Evolutionary conservation across 2,329 filamentous ascomycete genomes (phyloP).

Genomic region (Xylaria sp.): DNA sequence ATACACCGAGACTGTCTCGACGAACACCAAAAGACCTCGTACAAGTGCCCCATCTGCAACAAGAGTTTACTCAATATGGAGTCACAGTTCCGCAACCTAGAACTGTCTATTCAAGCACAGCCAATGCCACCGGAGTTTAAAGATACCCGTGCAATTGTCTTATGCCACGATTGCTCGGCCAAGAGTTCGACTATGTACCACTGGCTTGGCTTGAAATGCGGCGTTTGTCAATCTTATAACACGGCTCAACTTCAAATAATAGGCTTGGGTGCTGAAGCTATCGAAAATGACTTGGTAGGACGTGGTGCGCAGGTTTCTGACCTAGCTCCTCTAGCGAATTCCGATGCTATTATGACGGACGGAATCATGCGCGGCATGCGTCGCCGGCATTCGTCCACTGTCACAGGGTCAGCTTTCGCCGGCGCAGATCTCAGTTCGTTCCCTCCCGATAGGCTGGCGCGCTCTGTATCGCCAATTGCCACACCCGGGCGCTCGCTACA

Average conservation of each 20-base stretch:
- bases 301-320: slow-evolving; percentile 39
- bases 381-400: slow-evolving; percentile 50
- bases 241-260: slow-evolving; percentile 72
- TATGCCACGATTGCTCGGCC: slow-evolving; percentile 94
- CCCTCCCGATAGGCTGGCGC: slow-evolving; percentile 55
- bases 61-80: slow-evolving; percentile 99
- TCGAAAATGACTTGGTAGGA: slow-evolving; percentile 37
- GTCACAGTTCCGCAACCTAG: slow-evolving; percentile 88
- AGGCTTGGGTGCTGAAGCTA: slow-evolving; percentile 51
- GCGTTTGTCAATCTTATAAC: slow-evolving; percentile 75
- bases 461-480: slow-evolving; percentile 57
- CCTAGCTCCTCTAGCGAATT: slow-evolving; percentile 29
- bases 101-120: slow-evolving; percentile 85
- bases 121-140: slow-evolving; percentile 90
- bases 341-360: slow-evolving; percentile 33
- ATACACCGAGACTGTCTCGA: slow-evolving; percentile 92
- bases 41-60: slow-evolving; percentile 96
- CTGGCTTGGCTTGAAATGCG: slow-evolving; percentile 93
- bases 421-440: slow-evolving; percentile 35
- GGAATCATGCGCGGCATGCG: slow-evolving; percentile 44
- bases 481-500: slow-evolving; percentile 40
- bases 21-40: slow-evolving; percentile 87
- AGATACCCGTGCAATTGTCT: slow-evolving; percentile 81
- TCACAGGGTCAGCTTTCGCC: slow-evolving; percentile 37
- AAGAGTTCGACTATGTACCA: slow-evolving; percentile 90